Evolutionary conservation across 2,329 filamentous ascomycete genomes (phyloP).

Genomic region (Aspergillus pseudoviridinutans): DNA sequence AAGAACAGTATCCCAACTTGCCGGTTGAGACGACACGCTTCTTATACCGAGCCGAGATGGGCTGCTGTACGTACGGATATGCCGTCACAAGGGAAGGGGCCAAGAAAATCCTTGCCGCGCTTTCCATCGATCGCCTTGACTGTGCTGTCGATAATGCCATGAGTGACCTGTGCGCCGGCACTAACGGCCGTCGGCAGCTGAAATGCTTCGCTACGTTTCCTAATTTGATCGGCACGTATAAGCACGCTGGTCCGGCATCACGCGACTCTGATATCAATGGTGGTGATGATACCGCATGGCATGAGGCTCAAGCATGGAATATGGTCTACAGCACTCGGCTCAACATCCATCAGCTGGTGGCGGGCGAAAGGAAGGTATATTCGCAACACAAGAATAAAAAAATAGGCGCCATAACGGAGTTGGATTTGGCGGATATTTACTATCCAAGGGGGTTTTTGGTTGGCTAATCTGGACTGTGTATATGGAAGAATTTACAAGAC

Average conservation of each 20-base stretch:
- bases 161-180: constrained; percentile 45
- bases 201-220: constrained; percentile 43
- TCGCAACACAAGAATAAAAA: constrained; percentile 16
- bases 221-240: constrained; percentile 46
- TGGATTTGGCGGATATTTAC: constrained; percentile 13
- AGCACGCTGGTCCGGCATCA: constrained; percentile 32
- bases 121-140: constrained; percentile 22
- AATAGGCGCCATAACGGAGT: constrained; percentile 6
- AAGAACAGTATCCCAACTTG: constrained; percentile 4
- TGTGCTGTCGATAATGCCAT: constrained; percentile 44
- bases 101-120: constrained; percentile 32
- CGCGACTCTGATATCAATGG: constrained; percentile 26
- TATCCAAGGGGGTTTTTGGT: constrained; percentile 13
- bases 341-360: constrained; percentile 22
- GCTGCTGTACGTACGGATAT: constrained; percentile 25
- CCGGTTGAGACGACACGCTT: constrained; percentile 2
- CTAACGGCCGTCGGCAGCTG: constrained; percentile 24
- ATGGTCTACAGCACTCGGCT: constrained; percentile 23
- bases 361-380: constrained; percentile 14
- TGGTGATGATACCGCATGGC: constrained; percentile 11
- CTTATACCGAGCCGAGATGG: neutral
- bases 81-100: constrained; percentile 37
- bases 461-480: too few relatives aligned
- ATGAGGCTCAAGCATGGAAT: constrained; percentile 15
- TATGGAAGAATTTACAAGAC: too few relatives aligned